These are phyloP conservation scores for Alternaria postmessia DNA, from an alignment of 2,329 filamentous ascomycete species.

Conservation along the genomic window DNA sequence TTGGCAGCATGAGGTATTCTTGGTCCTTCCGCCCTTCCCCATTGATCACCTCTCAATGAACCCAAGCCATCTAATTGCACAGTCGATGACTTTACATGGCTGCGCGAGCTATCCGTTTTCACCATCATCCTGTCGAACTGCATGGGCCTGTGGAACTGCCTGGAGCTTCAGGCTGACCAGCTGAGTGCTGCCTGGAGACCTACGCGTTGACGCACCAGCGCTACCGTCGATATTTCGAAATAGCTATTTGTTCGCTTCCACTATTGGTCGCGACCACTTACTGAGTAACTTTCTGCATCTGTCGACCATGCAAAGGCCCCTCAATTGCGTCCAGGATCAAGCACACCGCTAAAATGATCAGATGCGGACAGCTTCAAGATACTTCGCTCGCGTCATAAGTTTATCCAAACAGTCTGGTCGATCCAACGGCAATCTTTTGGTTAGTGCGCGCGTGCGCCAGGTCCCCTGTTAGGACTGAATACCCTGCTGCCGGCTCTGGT, in stretches of 20 bases:
- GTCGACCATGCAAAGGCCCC: slow-evolving; percentile 1
- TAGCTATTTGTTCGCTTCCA: neutral
- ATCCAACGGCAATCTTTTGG: neutral
- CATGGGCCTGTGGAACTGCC: slow-evolving; percentile 13
- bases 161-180: slow-evolving; percentile 34
- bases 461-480: slow-evolving; percentile 19
- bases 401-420: neutral
- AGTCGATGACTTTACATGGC: neutral
- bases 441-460: neutral
- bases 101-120: neutral
- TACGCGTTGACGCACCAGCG: slow-evolving; percentile 13
- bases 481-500: slow-evolving; percentile 17
- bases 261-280: slow-evolving; percentile 1
- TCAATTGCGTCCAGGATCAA: slow-evolving; percentile 3
- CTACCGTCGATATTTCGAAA: slow-evolving; percentile 7
- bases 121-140: slow-evolving; percentile 4
- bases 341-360: slow-evolving; percentile 14
- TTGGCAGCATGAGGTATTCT: neutral
- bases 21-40: slow-evolving; percentile 7
- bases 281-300: slow-evolving; percentile 19
- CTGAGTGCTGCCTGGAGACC: slow-evolving; percentile 29
- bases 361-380: neutral
- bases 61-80: neutral
- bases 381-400: neutral
- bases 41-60: neutral